Percentiles rank a stretch among this genome's conserved stretches.
Conservation (phyloP, 106 monocot genomes). For the Amphibolis antarctica region DNA sequence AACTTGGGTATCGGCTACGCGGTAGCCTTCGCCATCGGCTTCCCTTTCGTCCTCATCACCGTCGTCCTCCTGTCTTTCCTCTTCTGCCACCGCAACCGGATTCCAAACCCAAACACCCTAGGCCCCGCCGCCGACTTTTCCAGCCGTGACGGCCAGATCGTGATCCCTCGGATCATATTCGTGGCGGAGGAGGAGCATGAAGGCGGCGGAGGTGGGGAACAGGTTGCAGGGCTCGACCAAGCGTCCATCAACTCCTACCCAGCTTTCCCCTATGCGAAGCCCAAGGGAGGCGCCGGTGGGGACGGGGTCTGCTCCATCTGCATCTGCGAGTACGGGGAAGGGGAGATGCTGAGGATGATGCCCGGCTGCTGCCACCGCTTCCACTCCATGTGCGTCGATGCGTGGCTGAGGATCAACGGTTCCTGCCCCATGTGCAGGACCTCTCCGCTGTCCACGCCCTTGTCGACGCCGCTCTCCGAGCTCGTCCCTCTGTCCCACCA, state of each 20-base stretch:
- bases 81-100: conserved; percentile 6
- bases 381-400: conserved; percentile 14
- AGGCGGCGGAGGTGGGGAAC: not conserved
- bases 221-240: conserved; percentile 6
- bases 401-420: conserved; percentile 17
- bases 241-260: conserved; percentile 16
- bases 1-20: conserved; percentile 13
- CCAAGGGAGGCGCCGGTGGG: not conserved
- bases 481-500: conserved; percentile 14
- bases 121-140: not conserved
- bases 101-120: not conserved
- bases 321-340: conserved; percentile 17
- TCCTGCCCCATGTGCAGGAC: conserved; percentile 18
- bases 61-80: conserved; percentile 5
- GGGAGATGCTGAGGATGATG: conserved; percentile 23
- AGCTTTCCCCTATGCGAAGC: conserved; percentile 8
- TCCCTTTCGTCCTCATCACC: conserved; percentile 15
- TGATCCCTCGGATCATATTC: conserved; percentile 12
- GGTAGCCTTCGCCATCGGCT: conserved; percentile 10
- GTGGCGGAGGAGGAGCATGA: conserved; percentile 7
- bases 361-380: conserved; percentile 17
- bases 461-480: conserved; percentile 17
- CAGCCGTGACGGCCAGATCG: not conserved
- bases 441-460: conserved; percentile 16
- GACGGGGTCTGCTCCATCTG: conserved; percentile 13